Evolutionary conservation across 805 yeast species (phyloP).

Genomic region (Cyberlindnera sargentensis): DNA sequence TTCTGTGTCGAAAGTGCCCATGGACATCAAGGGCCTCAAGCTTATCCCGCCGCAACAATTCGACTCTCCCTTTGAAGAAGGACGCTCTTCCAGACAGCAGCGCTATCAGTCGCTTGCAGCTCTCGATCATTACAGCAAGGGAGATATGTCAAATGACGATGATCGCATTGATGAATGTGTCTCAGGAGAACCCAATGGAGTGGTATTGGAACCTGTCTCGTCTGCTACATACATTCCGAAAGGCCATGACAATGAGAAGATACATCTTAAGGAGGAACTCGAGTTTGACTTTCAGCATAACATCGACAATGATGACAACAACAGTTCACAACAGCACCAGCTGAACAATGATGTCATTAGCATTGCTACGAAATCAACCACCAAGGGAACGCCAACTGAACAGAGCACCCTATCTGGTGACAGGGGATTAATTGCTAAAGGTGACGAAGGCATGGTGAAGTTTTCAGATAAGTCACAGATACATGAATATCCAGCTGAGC

Average conservation of each 20-base stretch:
- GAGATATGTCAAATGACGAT: background rate
- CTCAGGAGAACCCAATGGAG: background rate
- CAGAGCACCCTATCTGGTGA: background rate
- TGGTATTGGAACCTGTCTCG: constrained; percentile 49
- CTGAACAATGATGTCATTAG: constrained; percentile 2
- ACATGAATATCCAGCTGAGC: constrained; percentile 10
- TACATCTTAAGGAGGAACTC: constrained; percentile 10
- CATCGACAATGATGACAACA: too few species aligned
- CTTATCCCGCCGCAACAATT: constrained; percentile 5
- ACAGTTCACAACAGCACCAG: background rate
- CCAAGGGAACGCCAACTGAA: background rate
- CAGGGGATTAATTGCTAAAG: background rate
- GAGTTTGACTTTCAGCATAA: constrained; percentile 1
- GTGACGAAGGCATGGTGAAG: constrained; percentile 5
- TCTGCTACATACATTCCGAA: constrained; percentile 71
- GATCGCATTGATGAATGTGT: background rate
- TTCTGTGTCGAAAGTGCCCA: background rate
- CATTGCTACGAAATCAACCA: constrained; percentile 1
- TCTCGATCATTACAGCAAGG: background rate
- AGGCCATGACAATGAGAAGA: constrained; percentile 31
- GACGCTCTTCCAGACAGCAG: background rate
- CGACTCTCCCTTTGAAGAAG: constrained; percentile 9
- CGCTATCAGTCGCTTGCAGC: background rate
- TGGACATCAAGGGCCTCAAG: constrained; percentile 7
- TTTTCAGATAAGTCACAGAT: constrained; percentile 11